Base-by-base conservation (phyloP, 2,329 filamentous ascomycete species). In the Penicillium sp. region DNA sequence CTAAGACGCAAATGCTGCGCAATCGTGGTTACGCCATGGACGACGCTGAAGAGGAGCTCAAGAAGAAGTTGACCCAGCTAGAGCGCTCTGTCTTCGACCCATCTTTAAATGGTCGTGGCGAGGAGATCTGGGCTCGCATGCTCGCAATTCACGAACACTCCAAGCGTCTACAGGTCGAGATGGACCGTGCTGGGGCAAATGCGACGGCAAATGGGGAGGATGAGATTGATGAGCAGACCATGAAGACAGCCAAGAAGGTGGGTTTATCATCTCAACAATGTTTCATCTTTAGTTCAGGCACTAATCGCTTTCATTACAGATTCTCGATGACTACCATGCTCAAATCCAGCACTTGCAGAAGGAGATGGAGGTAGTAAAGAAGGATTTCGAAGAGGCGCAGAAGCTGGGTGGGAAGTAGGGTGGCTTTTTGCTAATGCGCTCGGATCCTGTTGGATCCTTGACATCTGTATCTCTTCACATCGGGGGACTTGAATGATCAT, bases 71-170 rank as follows among this genome's bases (percentile, higher is more conserved):
- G 53, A 69, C 82, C n/a, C 80, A 81, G 61, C 76, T 89, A 53
- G 85, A 88, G 72, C 82, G 82, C 56, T 80, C 81, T 54, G 84
- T 87, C 2, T 85, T 86, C 56, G 87, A 89, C 68, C 86, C 87
- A 0, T 82, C 83, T 5, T 79, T 89, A 51, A 82, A 81, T 49
- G 87, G 86, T 4, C 78, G 86, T 24, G 84, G 85, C 61, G 87
- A 89, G 72, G 87, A 89, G 74, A 86, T 89, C 59, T 89, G 87
- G 87, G 87, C 87, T 33, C 79, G 87, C 42, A 88, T 89, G 86
- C 81, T 88, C 53, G 83, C 84, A 8, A 82, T 89, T 57, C 79
- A 86, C 59, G 86, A 88, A 70, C 79, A 86, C 58, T 84, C 85
- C 51, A 83, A 83, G 68, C 82, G 84, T 69, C 72, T 89, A 59